These are phyloP conservation scores for Phallus indusiatus DNA, from an alignment of 768 basidiomycete genomes.

Conservation along the genomic window DNA sequence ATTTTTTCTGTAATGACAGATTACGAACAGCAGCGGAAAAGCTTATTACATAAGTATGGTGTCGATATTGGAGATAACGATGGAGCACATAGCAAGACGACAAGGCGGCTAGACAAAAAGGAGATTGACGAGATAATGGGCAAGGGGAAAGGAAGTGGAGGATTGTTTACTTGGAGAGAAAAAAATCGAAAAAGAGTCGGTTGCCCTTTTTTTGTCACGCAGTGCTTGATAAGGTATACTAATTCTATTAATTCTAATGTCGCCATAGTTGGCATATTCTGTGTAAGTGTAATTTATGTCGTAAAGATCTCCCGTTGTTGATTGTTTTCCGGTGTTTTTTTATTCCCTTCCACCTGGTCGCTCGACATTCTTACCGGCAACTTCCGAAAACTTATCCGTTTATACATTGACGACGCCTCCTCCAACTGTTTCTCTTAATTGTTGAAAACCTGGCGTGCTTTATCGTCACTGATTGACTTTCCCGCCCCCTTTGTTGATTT, in stretches of 20 bases:
- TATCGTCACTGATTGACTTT: too few species aligned
- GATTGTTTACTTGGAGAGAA: conserved; percentile 93
- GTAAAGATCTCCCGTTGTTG: not conserved
- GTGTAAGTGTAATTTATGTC: conserved; percentile 42
- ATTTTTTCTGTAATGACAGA: conserved; percentile 39
- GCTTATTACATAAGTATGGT: conserved; percentile 85
- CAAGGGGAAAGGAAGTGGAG: conserved; percentile 62
- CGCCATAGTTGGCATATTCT: conserved; percentile 68
- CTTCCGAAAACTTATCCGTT: not conserved
- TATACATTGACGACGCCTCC: too few species aligned
- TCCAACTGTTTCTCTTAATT: too few species aligned
- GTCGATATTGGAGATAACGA: conserved; percentile 84
- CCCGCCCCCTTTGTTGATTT: too few species aligned
- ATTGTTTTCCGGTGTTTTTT: conserved; percentile 11
- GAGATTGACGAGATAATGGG: conserved; percentile 83
- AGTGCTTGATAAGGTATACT: conserved; percentile 19
- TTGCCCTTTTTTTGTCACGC: conserved; percentile 18
- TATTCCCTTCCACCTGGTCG: not conserved
- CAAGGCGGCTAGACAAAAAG: conserved; percentile 69
- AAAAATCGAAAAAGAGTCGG: conserved; percentile 83
- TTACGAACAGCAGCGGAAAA: conserved; percentile 88
- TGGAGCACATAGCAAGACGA: conserved; percentile 58
- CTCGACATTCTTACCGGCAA: not conserved
- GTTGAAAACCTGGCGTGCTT: too few species aligned
- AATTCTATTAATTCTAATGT: conserved; percentile 11